A percentile compares a stretch with the other conserved stretches of the same genome.
phyloP scores from a whole-genome alignment of 129 eudicot species.

The Arctium minus region DNA sequence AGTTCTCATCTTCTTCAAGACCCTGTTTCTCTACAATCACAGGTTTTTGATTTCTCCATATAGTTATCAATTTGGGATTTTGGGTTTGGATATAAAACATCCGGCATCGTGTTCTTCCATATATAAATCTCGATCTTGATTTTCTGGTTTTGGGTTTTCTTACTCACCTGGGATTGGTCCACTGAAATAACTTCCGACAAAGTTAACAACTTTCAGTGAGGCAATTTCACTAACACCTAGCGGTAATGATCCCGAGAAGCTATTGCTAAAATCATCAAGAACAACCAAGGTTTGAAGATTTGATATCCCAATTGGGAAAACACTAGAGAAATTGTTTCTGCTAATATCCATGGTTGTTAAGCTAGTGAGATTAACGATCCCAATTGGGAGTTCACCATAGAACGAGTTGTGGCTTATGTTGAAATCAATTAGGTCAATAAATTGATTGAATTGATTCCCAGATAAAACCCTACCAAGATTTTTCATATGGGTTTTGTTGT shows the following conservation, averaged over 20 bases:
- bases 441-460: slow-evolving; percentile 46
- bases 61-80: no score
- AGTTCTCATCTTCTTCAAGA: no score
- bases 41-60: no score
- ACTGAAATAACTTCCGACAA: slow-evolving; percentile 94
- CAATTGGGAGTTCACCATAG: no score
- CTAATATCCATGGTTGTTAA: no score
- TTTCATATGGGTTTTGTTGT: slow-evolving; percentile 35
- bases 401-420: slow-evolving; percentile 68
- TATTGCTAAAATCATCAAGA: slow-evolving; percentile 95
- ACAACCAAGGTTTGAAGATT: slow-evolving; percentile 40
- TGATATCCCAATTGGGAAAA: slow-evolving; percentile 69
- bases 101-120: no score
- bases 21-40: no score
- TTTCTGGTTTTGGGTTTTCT: no score
- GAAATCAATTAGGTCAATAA: slow-evolving; percentile 53
- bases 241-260: slow-evolving; percentile 84
- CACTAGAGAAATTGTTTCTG: not conserved
- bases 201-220: slow-evolving; percentile 57
- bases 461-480: slow-evolving; percentile 68
- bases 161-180: slow-evolving; percentile 65
- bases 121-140: no score
- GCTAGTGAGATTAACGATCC: no score
- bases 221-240: slow-evolving; percentile 49
- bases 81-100: no score